Evolutionary conservation across 768 basidiomycete genomes (phyloP).

Genomic region (Cyclocybe aegerita): DNA sequence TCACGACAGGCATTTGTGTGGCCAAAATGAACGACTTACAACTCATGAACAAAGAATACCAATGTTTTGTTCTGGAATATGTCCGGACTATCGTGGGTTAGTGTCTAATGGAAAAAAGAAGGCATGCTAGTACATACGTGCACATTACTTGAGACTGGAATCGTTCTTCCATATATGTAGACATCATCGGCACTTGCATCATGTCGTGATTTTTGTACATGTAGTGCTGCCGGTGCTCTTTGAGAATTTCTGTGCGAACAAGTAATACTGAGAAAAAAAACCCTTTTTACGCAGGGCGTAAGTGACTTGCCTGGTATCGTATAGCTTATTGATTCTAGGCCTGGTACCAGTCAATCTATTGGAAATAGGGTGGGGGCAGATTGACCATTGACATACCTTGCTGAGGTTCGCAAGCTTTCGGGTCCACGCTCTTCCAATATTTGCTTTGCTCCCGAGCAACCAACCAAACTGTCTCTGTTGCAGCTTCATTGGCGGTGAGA

Average conservation of each 20-base stretch:
- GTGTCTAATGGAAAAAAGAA: background rate
- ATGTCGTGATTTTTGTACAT: constrained; percentile 75
- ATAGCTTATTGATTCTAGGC: constrained; percentile 58
- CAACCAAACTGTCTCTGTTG: constrained; percentile 87
- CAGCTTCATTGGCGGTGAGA: constrained; percentile 73
- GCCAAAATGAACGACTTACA: constrained; percentile 53
- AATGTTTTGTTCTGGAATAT: constrained; percentile 76
- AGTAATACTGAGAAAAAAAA: background rate
- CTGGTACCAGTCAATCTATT: constrained; percentile 32
- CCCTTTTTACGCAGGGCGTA: background rate
- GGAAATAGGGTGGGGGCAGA: background rate
- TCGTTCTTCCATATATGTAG: constrained; percentile 59
- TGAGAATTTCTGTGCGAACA: constrained; percentile 67
- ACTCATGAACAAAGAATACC: constrained; percentile 91
- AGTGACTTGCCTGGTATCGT: constrained; percentile 60
- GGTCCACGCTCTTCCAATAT: constrained; percentile 88
- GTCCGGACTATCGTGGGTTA: constrained; percentile 54
- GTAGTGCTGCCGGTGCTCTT: constrained; percentile 84
- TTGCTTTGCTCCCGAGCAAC: constrained; percentile 86
- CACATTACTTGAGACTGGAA: constrained; percentile 86
- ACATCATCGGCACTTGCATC: constrained; percentile 79
- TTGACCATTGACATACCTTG: constrained; percentile 51
- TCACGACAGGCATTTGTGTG: background rate
- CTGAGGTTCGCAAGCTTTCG: constrained; percentile 77
- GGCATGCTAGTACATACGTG: constrained; percentile 58